A percentile compares a stretch with the other conserved stretches of the same genome.
Evolutionary conservation across 768 basidiomycete species (phyloP).

Genomic region (Suillus occidentalis): DNA sequence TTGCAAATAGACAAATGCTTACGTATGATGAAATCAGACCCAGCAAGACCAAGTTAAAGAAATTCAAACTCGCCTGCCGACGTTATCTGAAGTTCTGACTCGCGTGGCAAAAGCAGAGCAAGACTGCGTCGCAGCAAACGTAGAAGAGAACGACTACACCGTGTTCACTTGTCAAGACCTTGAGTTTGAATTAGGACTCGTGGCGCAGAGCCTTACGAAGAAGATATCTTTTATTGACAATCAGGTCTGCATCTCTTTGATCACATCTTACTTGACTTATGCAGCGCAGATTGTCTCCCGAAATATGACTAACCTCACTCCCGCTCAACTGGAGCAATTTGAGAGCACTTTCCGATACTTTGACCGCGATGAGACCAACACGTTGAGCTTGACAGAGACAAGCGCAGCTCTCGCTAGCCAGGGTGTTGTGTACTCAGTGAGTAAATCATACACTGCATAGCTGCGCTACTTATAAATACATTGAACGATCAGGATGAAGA

Average conservation of each 20-base stretch:
- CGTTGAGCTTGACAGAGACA: conserved; percentile 81
- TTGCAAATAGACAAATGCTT: conserved; percentile 9
- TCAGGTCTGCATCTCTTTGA: conserved; percentile 53
- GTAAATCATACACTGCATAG: conserved; percentile 17
- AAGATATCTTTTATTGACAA: conserved; percentile 97
- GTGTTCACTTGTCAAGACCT: conserved; percentile 88
- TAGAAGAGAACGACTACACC: conserved; percentile 97
- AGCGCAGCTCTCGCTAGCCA: conserved; percentile 92
- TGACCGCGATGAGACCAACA: conserved; percentile 90
- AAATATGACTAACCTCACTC: conserved; percentile 91
- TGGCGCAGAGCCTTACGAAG: conserved; percentile 78
- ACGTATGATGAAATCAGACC: conserved; percentile 42
- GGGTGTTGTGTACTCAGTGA: conserved; percentile 87
- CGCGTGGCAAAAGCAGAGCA: conserved; percentile 64
- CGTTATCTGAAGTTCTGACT: conserved; percentile 56
- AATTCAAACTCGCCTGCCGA: conserved; percentile 68
- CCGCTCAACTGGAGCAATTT: conserved; percentile 94
- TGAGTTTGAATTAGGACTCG: conserved; percentile 82
- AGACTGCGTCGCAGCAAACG: conserved; percentile 82
- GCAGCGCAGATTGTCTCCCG: conserved; percentile 80
- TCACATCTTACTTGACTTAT: conserved; percentile 1
- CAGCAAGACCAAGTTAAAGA: conserved; percentile 70
- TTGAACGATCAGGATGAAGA: conserved; percentile 68
- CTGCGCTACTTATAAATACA: background rate
- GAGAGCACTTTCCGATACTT: conserved; percentile 98